phyloP scores from a whole-genome alignment of 148 eudicot genomes.

The Fallopia convolvulus region DNA sequence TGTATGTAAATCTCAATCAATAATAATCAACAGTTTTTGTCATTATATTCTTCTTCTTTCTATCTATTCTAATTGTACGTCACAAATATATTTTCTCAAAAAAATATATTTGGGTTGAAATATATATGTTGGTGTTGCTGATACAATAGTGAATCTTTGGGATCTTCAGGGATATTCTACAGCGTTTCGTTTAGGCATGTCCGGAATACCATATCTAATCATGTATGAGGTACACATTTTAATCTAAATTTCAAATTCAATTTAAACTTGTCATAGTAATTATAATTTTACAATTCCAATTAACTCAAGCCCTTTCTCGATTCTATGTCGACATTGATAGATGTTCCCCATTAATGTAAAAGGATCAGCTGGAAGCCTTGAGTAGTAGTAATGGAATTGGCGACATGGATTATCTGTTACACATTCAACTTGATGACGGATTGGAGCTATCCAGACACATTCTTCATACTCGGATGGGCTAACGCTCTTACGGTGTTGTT shows the following conservation, averaged over 20 bases:
- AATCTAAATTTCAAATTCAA: not conserved
- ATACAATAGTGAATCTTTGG: too few species aligned
- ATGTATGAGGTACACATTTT: slow-evolving; percentile 28
- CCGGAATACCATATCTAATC: slow-evolving; percentile 27
- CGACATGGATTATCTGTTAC: slow-evolving; percentile 27
- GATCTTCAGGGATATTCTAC: slow-evolving; percentile 21
- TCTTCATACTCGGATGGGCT: slow-evolving; percentile 23
- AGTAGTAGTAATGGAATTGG: slow-evolving; percentile 8
- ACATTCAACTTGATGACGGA: slow-evolving; percentile 34
- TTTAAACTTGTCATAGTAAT: not conserved
- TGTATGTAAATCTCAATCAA: too few species aligned
- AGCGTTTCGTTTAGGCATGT: slow-evolving; percentile 29
- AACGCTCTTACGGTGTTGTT: slow-evolving; percentile 21
- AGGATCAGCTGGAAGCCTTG: slow-evolving; percentile 37
- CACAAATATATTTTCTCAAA: too few species aligned
- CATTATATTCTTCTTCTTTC: too few species aligned
- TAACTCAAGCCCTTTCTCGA: not conserved
- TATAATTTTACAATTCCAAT: not conserved
- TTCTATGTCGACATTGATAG: slow-evolving; percentile 7
- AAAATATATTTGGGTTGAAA: too few species aligned
- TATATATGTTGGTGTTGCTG: not conserved
- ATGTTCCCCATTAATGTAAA: slow-evolving; percentile 33
- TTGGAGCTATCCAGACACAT: slow-evolving; percentile 43
- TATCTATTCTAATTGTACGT: slow-evolving; percentile 10
- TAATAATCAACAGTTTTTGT: too few species aligned